phyloP scores from a whole-genome alignment of 2,329 filamentous ascomycete species.

The Colletotrichum sp. region DNA sequence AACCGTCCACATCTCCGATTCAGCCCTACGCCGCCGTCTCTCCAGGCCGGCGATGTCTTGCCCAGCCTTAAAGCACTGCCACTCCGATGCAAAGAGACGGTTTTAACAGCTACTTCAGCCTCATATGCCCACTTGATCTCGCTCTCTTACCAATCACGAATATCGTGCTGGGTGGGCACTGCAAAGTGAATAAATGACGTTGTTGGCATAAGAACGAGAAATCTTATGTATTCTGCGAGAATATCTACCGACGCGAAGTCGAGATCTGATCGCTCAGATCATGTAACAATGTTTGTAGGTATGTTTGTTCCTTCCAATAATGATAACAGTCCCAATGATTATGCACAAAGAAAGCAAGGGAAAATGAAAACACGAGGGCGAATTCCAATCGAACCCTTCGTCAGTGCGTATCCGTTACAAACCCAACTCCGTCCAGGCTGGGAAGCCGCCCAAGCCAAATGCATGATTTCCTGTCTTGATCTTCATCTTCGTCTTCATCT shows the following conservation, averaged over 20 bases:
- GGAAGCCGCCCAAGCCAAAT: conserved; percentile 14
- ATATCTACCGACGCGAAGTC: background rate
- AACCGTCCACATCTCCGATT: background rate
- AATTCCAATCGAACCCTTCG: background rate
- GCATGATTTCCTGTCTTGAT: conserved; percentile 5
- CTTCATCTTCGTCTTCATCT: background rate
- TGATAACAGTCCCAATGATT: background rate
- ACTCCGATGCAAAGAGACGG: background rate
- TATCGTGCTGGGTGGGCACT: background rate
- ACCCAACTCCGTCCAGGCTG: conserved; percentile 19
- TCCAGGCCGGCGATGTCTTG: background rate
- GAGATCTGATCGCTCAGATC: background rate
- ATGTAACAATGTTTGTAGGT: background rate
- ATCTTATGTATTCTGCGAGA: background rate
- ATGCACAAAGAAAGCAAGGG: background rate
- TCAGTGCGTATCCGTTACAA: conserved; percentile 2
- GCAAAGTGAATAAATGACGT: background rate
- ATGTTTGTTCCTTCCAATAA: background rate
- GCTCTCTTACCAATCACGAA: background rate
- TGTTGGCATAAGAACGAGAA: background rate
- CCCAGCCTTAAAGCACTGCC: background rate
- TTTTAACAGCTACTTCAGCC: background rate
- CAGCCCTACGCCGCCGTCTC: conserved; percentile 7
- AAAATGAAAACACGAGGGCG: background rate
- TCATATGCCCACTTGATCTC: too few species aligned